phyloP scores from a whole-genome alignment of 139 green algal genomes.

The Nannochloris sp. region DNA sequence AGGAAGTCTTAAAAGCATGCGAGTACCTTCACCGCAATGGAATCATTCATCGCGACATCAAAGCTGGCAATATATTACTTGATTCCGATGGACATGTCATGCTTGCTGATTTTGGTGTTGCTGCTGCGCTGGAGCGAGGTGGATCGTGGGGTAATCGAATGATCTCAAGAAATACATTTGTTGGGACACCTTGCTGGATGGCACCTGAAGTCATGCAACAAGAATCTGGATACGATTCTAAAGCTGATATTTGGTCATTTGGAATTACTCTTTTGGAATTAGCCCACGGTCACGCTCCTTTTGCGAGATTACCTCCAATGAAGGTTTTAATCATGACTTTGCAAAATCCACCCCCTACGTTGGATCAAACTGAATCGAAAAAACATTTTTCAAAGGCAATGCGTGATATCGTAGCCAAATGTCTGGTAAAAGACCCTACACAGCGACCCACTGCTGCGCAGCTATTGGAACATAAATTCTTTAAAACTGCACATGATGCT shows the following conservation, averaged over 20 bases:
- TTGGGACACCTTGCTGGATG: slow-evolving; percentile 96
- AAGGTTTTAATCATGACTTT: slow-evolving; percentile 95
- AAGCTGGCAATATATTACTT: slow-evolving; percentile 99
- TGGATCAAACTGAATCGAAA: slow-evolving; percentile 66
- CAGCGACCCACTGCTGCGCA: slow-evolving; percentile 83
- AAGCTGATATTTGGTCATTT: slow-evolving; percentile 98
- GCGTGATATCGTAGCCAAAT: slow-evolving; percentile 88
- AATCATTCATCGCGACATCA: slow-evolving; percentile 96
- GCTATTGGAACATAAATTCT: slow-evolving; percentile 97
- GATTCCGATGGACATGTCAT: slow-evolving; percentile 79
- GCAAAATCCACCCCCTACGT: slow-evolving; percentile 89
- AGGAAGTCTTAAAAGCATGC: slow-evolving; percentile 85
- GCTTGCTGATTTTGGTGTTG: slow-evolving; percentile 96
- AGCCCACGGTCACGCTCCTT: slow-evolving; percentile 95
- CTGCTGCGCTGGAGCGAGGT: slow-evolving; percentile 78
- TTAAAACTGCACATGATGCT: slow-evolving; percentile 79
- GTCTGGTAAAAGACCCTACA: slow-evolving; percentile 91
- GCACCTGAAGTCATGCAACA: slow-evolving; percentile 99
- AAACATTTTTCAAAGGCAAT: slow-evolving; percentile 78
- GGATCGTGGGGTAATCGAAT: slow-evolving; percentile 80
- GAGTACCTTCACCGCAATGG: slow-evolving; percentile 94
- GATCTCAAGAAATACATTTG: slow-evolving; percentile 72
- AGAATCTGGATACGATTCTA: slow-evolving; percentile 62
- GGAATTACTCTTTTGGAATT: slow-evolving; percentile 98
- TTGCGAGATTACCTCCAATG: slow-evolving; percentile 98